phyloP scores from a whole-genome alignment of 495 filamentous ascomycete genomes.

The Penicillium bovifimosum region DNA sequence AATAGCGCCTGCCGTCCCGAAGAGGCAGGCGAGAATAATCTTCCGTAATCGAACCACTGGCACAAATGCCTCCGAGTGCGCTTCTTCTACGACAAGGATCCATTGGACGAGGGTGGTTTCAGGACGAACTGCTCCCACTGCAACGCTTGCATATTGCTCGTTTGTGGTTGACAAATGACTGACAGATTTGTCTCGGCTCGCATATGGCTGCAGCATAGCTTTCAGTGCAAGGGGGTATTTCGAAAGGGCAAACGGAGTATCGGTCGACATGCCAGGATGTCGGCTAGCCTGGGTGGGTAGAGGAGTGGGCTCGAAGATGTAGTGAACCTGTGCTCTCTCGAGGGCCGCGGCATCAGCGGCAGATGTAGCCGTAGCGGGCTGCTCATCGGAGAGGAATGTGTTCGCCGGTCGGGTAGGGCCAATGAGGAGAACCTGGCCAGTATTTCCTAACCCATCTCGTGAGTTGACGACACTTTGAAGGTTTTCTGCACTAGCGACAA shows the following conservation, averaged over 20 bases:
- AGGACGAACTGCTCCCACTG: conserved; percentile 66
- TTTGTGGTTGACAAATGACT: conserved; percentile 62
- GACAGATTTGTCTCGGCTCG: conserved; percentile 52
- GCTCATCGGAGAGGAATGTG: conserved; percentile 44
- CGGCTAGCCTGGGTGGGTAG: conserved; percentile 33
- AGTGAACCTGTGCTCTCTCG: conserved; percentile 28
- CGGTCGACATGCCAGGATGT: conserved; percentile 43
- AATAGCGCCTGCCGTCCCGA: conserved; percentile 68
- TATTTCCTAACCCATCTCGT: conserved; percentile 60
- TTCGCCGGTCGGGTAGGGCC: conserved; percentile 61
- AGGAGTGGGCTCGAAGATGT: conserved; percentile 36
- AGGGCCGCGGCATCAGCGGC: conserved; percentile 12
- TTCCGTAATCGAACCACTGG: conserved; percentile 67
- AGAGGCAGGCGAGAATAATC: conserved; percentile 77
- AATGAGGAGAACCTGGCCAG: conserved; percentile 61
- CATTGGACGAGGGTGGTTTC: conserved; percentile 64
- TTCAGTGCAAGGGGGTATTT: conserved; percentile 52
- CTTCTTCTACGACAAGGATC: conserved; percentile 76
- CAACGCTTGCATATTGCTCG: conserved; percentile 58
- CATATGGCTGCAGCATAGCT: conserved; percentile 45
- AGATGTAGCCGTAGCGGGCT: conserved; percentile 20
- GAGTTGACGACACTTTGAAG: conserved; percentile 54
- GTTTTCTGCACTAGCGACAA: conserved; percentile 57
- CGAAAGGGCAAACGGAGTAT: conserved; percentile 50
- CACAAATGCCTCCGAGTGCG: conserved; percentile 63